Conservation (phyloP, 352 stramenopile genomes). For the Globisporangium mamillatum region DNA sequence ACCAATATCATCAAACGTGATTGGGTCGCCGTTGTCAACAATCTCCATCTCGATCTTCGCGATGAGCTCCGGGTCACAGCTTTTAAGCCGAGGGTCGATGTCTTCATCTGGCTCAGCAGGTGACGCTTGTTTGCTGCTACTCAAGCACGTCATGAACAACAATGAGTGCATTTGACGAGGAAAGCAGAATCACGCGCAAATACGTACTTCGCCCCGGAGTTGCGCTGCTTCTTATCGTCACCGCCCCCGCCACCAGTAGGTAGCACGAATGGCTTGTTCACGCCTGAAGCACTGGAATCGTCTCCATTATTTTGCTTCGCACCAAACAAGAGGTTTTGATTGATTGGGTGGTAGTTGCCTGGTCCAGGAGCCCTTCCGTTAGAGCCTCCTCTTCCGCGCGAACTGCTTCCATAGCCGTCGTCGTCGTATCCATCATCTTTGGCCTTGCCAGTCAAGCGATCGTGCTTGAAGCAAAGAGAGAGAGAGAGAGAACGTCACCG, state of each 20-base stretch:
- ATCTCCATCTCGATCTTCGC: conserved; percentile 98
- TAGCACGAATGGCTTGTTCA: conserved; percentile 78
- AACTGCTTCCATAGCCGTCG: conserved; percentile 17
- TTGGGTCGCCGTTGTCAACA: conserved; percentile 88
- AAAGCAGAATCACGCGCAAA: neutral
- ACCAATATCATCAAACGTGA: conserved; percentile 98
- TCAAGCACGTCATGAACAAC: neutral
- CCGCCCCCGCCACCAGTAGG: conserved; percentile 39
- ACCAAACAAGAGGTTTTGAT: conserved; percentile 67
- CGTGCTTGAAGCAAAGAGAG: conserved; percentile 24
- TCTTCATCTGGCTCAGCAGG: conserved; percentile 61
- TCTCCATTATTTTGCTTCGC: conserved; percentile 23
- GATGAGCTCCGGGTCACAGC: conserved; percentile 94
- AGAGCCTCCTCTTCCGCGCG: conserved; percentile 15
- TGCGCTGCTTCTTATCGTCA: conserved; percentile 21
- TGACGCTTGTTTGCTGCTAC: conserved; percentile 21
- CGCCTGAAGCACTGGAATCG: conserved; percentile 27
- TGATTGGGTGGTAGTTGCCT: conserved; percentile 71
- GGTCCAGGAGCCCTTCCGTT: conserved; percentile 30
- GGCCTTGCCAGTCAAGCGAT: conserved; percentile 38
- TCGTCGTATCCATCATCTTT: conserved; percentile 30
- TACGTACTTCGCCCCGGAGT: conserved; percentile 8
- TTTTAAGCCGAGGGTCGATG: conserved; percentile 92
- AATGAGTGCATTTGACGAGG: neutral
- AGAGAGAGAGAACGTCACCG: neutral